Evolutionary conservation across 768 basidiomycete species (phyloP).

Genomic region (Pisolithus albus): DNA sequence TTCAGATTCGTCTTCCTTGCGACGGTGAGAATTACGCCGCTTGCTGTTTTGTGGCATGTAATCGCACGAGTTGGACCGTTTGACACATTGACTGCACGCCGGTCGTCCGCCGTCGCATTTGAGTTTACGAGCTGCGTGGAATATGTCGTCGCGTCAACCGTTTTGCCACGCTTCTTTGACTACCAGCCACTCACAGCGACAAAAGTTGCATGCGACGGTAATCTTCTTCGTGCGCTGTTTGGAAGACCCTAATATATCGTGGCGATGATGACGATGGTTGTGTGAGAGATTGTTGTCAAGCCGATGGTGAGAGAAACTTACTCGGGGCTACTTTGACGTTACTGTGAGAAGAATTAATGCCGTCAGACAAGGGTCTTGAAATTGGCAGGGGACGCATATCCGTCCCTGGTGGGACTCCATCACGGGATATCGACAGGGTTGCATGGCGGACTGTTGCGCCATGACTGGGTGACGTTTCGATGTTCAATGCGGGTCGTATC

Average conservation of each 20-base stretch:
- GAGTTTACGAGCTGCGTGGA: conserved; percentile 64
- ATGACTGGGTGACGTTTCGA: conserved; percentile 51
- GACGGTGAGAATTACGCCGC: conserved; percentile 59
- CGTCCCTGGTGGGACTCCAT: conserved; percentile 34
- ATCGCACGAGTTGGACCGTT: conserved; percentile 72
- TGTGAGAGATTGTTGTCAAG: conserved; percentile 7
- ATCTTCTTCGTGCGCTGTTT: conserved; percentile 79
- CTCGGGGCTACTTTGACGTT: conserved; percentile 31
- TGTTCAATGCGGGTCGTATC: conserved; percentile 52
- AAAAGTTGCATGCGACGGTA: conserved; percentile 86
- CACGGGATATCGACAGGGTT: conserved; percentile 40
- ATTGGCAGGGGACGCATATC: conserved; percentile 40
- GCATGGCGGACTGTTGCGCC: conserved; percentile 35
- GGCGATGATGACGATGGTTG: too few species aligned
- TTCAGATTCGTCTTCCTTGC: conserved; percentile 52
- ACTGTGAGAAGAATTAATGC: conserved; percentile 14
- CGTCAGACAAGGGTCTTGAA: conserved; percentile 36
- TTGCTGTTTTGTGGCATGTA: conserved; percentile 70
- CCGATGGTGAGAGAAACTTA: conserved; percentile 25
- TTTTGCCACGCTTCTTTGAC: conserved; percentile 6
- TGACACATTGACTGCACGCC: conserved; percentile 75
- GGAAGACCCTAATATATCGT: conserved; percentile 39
- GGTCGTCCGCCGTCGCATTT: conserved; percentile 86
- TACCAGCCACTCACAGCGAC: conserved; percentile 58
- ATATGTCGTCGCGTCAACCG: conserved; percentile 13